Percentiles rank a stretch among this genome's conserved stretches.
phyloP scores from a whole-genome alignment of 164 flowering plant genomes.

The Nelumbo lutea region DNA sequence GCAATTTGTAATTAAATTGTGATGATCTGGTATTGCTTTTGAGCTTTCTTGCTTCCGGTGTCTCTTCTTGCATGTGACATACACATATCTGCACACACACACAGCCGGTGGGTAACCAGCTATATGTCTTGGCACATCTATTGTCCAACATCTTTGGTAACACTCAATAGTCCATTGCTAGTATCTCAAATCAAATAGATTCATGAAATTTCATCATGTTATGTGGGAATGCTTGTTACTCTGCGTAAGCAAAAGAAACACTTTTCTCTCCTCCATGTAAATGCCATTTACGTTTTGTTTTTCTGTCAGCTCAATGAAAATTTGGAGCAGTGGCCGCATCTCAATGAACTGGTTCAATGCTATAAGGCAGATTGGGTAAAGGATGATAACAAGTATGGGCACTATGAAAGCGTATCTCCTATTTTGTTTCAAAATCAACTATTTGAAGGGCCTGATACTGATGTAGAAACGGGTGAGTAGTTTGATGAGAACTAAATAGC shows the following conservation, averaged over 20 bases:
- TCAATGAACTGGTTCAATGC: conserved; percentile 85
- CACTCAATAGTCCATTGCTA: not conserved
- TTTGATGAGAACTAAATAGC: too few species aligned
- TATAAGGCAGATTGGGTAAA: conserved; percentile 92
- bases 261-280: not conserved
- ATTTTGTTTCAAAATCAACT: conserved; percentile 67
- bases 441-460: conserved; percentile 97
- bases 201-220: not conserved
- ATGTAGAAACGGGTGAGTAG: conserved; percentile 78
- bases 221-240: not conserved
- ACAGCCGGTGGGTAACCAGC: too few species aligned
- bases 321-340: conserved; percentile 97
- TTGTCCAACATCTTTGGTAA: not conserved
- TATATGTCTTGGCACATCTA: not conserved
- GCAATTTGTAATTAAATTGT: too few species aligned
- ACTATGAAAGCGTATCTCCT: conserved; percentile 61
- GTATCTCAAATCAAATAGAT: not conserved
- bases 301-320: conserved; percentile 69
- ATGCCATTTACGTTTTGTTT: not conserved
- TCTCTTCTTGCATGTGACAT: too few species aligned
- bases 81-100: too few species aligned
- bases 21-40: too few species aligned
- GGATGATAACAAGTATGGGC: conserved; percentile 92
- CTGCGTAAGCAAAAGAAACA: not conserved
- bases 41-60: too few species aligned